Evolutionary conservation across 768 basidiomycete species (phyloP).

Genomic region (Pleurotus tuber-regium): DNA sequence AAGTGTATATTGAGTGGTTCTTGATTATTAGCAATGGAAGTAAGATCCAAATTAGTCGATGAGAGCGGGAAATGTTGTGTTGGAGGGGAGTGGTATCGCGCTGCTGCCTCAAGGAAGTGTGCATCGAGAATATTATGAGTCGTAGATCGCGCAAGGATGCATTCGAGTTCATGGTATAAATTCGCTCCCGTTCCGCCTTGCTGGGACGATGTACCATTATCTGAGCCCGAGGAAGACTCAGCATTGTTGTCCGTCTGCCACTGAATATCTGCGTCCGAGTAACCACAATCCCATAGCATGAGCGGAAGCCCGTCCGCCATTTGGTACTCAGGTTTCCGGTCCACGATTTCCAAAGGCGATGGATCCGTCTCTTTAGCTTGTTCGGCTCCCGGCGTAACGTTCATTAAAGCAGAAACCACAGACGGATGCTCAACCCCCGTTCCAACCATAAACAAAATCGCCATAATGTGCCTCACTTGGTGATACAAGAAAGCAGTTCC

Average conservation of each 20-base stretch:
- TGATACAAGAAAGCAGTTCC: conserved; percentile 93
- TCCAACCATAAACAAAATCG: conserved; percentile 85
- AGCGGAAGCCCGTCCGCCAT: conserved; percentile 94
- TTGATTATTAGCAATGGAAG: background rate
- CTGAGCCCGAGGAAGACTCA: conserved; percentile 9
- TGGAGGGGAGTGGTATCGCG: conserved; percentile 45
- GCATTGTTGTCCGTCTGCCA: conserved; percentile 61
- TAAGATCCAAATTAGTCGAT: conserved; percentile 11
- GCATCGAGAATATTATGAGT: conserved; percentile 62
- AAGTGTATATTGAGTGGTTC: conserved; percentile 49
- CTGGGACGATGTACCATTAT: background rate
- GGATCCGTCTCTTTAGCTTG: conserved; percentile 37
- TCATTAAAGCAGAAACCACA: conserved; percentile 71
- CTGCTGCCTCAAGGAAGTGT: conserved; percentile 62
- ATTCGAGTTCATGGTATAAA: conserved; percentile 52
- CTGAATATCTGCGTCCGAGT: conserved; percentile 57
- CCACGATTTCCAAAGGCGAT: conserved; percentile 45
- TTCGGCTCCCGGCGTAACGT: conserved; percentile 43
- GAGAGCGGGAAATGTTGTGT: conserved; percentile 33
- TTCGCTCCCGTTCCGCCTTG: conserved; percentile 19
- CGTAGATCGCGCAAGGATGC: conserved; percentile 56
- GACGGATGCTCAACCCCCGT: conserved; percentile 71
- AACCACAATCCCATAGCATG: conserved; percentile 88
- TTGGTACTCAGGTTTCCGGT: conserved; percentile 82
- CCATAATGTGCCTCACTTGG: conserved; percentile 95